These are phyloP conservation scores for Boletus fagicola DNA, from an alignment of 768 basidiomycete species.

Conservation along the genomic window DNA sequence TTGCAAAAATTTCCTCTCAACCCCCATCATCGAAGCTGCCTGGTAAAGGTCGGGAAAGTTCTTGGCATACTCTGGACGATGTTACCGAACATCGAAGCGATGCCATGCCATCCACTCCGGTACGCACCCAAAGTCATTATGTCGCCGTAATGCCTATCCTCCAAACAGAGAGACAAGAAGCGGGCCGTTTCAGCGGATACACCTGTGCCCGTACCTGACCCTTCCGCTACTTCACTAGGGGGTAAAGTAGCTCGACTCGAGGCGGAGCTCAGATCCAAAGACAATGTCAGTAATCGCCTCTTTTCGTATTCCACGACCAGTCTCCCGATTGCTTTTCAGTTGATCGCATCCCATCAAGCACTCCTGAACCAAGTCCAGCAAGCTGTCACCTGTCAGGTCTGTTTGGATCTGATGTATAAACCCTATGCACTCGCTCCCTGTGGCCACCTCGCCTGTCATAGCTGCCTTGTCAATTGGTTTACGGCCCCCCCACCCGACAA, in stretches of 20 bases:
- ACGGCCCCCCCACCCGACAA: slow-evolving; percentile 40
- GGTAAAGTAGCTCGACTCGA: slow-evolving; percentile 40
- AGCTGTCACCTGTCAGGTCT: slow-evolving; percentile 74
- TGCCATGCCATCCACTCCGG: slow-evolving; percentile 12
- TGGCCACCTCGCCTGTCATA: slow-evolving; percentile 70
- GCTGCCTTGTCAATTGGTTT: slow-evolving; percentile 78
- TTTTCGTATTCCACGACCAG: neutral
- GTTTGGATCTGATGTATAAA: slow-evolving; percentile 68
- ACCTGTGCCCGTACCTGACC: neutral
- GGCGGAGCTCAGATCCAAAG: slow-evolving; percentile 42
- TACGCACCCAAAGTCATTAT: slow-evolving; percentile 4
- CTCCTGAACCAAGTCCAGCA: slow-evolving; percentile 57
- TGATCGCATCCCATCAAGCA: slow-evolving; percentile 52
- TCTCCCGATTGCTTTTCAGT: slow-evolving; percentile 30
- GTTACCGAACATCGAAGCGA: neutral
- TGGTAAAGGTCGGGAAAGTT: neutral
- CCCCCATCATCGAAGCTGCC: neutral
- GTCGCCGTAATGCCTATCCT: slow-evolving; percentile 7
- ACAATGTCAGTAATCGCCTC: slow-evolving; percentile 32
- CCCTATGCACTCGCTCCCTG: slow-evolving; percentile 76
- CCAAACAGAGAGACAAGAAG: slow-evolving; percentile 9
- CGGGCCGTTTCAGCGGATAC: neutral
- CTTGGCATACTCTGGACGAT: neutral
- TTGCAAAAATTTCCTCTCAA: neutral
- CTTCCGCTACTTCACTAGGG: slow-evolving; percentile 9